These are phyloP conservation scores for Jackrogersella multiformis DNA, from an alignment of 495 filamentous ascomycete species.

Conservation along the genomic window DNA sequence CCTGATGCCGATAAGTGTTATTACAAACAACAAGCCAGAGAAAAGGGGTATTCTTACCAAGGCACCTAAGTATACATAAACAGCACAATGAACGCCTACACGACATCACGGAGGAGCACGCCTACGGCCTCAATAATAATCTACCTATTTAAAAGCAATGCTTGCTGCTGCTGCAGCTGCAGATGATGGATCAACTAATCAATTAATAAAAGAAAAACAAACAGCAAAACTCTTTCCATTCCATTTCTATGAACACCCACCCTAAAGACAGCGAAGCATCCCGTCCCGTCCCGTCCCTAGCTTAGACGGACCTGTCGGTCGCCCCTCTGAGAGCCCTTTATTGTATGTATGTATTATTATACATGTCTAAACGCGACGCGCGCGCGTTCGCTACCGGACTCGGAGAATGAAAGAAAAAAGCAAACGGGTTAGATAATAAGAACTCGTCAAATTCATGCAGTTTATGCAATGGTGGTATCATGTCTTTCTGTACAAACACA, in stretches of 20 bases:
- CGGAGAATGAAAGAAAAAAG: not conserved
- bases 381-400: slow-evolving; percentile 3
- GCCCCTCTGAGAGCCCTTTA: not conserved
- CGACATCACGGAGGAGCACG: too few species aligned
- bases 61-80: too few species aligned
- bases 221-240: not conserved
- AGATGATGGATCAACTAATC: not conserved
- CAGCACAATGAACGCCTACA: too few species aligned
- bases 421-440: slow-evolving; percentile 1
- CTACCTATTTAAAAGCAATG: too few species aligned
- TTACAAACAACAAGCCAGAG: too few species aligned
- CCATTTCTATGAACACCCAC: slow-evolving; percentile 6
- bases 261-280: not conserved
- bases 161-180: too few species aligned
- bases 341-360: slow-evolving; percentile 4
- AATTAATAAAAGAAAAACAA: not conserved
- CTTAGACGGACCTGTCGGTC: not conserved
- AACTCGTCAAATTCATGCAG: slow-evolving; percentile 46
- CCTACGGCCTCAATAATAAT: too few species aligned
- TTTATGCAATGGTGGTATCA: slow-evolving; percentile 56
- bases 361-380: not conserved
- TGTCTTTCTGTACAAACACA: slow-evolving; percentile 51
- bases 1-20: too few species aligned
- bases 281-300: not conserved
- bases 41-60: too few species aligned